phyloP scores from a whole-genome alignment of 768 basidiomycete species.

The Cystofilobasidium macerans region DNA sequence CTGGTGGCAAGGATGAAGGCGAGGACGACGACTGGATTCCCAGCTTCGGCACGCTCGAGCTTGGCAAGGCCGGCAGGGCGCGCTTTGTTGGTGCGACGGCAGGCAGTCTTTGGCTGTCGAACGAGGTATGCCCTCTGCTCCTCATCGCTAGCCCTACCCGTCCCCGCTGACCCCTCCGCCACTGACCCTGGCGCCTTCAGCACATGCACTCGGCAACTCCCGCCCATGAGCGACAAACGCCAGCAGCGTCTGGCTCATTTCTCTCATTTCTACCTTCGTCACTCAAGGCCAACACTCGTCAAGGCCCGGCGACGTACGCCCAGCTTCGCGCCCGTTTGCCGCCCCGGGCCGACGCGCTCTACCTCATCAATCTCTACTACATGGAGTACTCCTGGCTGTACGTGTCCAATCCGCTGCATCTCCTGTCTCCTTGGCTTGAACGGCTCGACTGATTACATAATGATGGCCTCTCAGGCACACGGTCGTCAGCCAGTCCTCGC shows the following conservation, averaged over 20 bases:
- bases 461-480: neutral
- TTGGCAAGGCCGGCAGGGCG: conserved; percentile 8
- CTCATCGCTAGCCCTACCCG: neutral
- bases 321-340: neutral
- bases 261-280: neutral
- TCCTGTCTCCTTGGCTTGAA: no score
- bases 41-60: conserved; percentile 8
- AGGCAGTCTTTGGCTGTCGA: neutral
- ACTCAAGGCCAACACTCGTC: neutral
- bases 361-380: conserved; percentile 8
- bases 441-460: neutral
- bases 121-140: neutral
- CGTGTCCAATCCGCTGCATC: neutral
- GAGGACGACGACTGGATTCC: conserved; percentile 10
- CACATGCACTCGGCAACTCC: neutral
- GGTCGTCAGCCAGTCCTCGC: neutral
- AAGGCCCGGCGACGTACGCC: neutral
- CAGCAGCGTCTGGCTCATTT: neutral
- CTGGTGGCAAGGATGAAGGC: neutral
- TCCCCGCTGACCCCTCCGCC: neutral
- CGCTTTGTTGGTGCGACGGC: conserved; percentile 10
- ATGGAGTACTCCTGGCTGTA: conserved; percentile 8
- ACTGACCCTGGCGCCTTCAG: neutral
- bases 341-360: conserved; percentile 2
- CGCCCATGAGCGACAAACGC: neutral